Evolutionary conservation across 2,329 filamentous ascomycete species (phyloP).

Genomic region (Aureobasidium sp.): DNA sequence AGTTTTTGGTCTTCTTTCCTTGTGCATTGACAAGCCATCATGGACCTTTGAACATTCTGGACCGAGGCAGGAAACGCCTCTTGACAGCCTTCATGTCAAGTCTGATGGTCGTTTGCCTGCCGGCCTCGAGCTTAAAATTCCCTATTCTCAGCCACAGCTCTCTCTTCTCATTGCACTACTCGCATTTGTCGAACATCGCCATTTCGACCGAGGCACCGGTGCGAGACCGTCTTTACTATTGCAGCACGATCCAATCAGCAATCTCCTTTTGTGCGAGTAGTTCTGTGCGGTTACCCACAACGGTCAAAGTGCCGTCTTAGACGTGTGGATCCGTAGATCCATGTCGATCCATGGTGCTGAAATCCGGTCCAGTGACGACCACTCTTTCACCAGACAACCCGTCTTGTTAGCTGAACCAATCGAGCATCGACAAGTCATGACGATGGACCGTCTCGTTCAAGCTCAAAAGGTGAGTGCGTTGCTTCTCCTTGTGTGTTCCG

Average conservation of each 20-base stretch:
- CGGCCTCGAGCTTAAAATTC: constrained; percentile 3
- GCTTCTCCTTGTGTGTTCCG: background rate
- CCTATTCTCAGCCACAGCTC: background rate
- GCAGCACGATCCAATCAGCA: background rate
- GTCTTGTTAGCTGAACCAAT: background rate
- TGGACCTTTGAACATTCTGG: background rate
- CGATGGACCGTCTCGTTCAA: background rate
- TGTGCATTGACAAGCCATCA: background rate
- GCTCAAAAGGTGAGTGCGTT: background rate
- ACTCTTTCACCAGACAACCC: background rate
- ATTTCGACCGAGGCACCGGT: background rate
- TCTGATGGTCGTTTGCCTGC: background rate
- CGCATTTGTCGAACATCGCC: background rate
- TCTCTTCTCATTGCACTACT: background rate
- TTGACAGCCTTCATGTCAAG: background rate
- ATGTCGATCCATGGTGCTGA: background rate
- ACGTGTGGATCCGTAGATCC: constrained; percentile 4
- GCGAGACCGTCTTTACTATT: background rate
- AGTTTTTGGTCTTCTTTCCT: background rate
- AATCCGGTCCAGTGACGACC: constrained; percentile 1
- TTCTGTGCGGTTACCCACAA: background rate
- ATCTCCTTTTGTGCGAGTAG: background rate
- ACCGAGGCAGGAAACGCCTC: background rate
- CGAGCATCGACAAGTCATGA: background rate
- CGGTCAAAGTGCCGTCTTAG: background rate